Evolutionary conservation across 1,284 basidiomycete genomes (phyloP).

Genomic region (Leucoagaricus sp.): DNA sequence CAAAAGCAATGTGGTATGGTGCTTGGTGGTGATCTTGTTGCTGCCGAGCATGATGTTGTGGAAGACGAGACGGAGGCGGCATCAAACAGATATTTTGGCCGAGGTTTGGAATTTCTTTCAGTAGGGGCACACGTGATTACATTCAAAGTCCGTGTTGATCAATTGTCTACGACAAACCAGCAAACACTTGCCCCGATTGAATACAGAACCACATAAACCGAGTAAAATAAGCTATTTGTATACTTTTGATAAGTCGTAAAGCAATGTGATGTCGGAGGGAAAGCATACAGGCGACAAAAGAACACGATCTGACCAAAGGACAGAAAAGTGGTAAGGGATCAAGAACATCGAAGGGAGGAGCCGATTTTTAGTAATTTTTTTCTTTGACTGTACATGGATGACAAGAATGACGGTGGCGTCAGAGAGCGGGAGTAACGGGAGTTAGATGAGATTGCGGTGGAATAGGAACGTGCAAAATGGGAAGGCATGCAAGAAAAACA

Average conservation of each 20-base stretch:
- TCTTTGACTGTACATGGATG: background rate
- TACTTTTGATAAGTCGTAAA: conserved; percentile 14
- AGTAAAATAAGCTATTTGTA: conserved; percentile 16
- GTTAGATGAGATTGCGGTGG: background rate
- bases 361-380: background rate
- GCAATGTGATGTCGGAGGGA: conserved; percentile 12
- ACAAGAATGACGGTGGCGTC: conserved; percentile 7
- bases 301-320: conserved; percentile 2
- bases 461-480: background rate
- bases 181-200: conserved; percentile 12
- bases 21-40: conserved; percentile 10
- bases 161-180: conserved; percentile 13
- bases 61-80: background rate
- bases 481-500: conserved; percentile 11
- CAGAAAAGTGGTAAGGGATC: conserved; percentile 9
- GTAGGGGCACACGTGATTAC: conserved; percentile 12
- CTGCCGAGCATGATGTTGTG: conserved; percentile 7
- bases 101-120: too few species aligned
- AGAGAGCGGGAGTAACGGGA: background rate
- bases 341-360: conserved; percentile 15
- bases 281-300: conserved; percentile 5
- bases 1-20: conserved; percentile 1
- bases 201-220: conserved; percentile 8
- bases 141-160: conserved; percentile 8
- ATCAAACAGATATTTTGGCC: background rate